phyloP scores from a whole-genome alignment of 2,329 filamentous ascomycete genomes.

The Dissoconium aciculare region DNA sequence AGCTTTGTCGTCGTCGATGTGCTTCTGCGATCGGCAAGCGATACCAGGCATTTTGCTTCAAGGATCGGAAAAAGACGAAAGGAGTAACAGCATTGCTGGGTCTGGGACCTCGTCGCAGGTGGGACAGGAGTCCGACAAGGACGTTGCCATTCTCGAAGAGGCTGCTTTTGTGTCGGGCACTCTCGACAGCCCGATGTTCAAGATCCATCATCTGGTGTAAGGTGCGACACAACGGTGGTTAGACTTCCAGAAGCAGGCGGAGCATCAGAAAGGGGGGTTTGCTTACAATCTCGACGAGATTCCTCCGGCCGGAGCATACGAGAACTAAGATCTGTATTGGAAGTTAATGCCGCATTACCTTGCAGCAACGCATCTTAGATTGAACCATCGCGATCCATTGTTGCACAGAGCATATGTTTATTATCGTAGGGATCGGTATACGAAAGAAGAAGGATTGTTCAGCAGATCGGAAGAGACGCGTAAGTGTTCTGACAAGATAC shows the following conservation, averaged over 20 bases:
- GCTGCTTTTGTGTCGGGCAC: not conserved
- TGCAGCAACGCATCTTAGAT: not conserved
- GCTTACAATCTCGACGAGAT: not conserved
- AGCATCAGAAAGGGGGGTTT: not conserved
- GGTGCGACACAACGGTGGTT: not conserved
- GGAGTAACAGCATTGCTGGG: not conserved
- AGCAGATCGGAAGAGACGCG: constrained; percentile 1
- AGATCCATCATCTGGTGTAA: not conserved
- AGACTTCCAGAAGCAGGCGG: not conserved
- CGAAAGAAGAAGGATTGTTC: constrained; percentile 1
- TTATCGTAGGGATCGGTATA: constrained; percentile 1
- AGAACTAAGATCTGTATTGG: not conserved
- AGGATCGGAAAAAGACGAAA: not conserved
- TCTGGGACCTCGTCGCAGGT: constrained; percentile 1
- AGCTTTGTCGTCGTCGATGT: not conserved
- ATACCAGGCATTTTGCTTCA: constrained; percentile 1
- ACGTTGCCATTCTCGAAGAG: not conserved
- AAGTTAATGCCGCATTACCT: not conserved
- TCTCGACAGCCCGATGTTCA: not conserved
- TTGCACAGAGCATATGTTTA: not conserved
- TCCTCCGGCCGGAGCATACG: constrained; percentile 1
- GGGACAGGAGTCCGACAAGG: not conserved
- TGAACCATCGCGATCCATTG: not conserved
- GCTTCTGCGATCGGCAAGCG: not conserved
- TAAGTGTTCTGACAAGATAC: constrained; percentile 1